Conservation (phyloP, 352 stramenopile species). For the Phytophthora cajani region DNA sequence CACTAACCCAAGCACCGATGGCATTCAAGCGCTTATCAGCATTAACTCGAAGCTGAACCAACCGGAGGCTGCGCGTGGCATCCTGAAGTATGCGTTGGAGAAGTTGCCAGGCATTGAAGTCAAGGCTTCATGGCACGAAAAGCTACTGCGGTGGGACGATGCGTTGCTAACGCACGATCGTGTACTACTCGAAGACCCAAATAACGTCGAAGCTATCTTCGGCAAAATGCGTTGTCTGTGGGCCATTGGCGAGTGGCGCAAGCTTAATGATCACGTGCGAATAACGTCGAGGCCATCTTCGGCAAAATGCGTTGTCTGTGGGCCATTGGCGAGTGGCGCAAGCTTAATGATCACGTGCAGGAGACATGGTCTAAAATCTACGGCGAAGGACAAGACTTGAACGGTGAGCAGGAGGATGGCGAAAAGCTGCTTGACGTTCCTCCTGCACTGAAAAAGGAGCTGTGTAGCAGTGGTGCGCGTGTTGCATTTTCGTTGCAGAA, state of each 20-base stretch:
- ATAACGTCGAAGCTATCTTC: conserved; percentile 96
- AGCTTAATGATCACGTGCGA: conserved; percentile 93
- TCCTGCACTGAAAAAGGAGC: conserved; percentile 83
- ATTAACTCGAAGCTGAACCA: conserved; percentile 99
- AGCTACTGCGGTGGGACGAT: conserved; percentile 98
- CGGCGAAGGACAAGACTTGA: conserved; percentile 52
- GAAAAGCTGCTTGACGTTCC: conserved; percentile 77
- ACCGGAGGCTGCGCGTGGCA: conserved; percentile 97
- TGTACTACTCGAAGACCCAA: conserved; percentile 62
- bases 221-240: conserved; percentile 99
- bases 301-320: conserved; percentile 99
- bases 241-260: conserved; percentile 97
- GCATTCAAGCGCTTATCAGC: conserved; percentile 98
- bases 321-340: conserved; percentile 97
- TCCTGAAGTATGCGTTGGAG: conserved; percentile 94
- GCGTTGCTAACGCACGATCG: conserved; percentile 95
- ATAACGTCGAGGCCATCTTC: conserved; percentile 96
- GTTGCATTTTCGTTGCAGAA: conserved; percentile 88
- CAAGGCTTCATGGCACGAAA: conserved; percentile 98
- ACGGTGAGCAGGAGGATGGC: conserved; percentile 49
- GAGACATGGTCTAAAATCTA: conserved; percentile 90
- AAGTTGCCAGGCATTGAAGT: conserved; percentile 83
- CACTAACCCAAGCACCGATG: conserved; percentile 88
- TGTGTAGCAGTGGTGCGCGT: conserved; percentile 82
- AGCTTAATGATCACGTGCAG: conserved; percentile 94